These are phyloP conservation scores for Chamaecyparis obtusa DNA, from an alignment of 75 land plant species.

Conservation along the genomic window DNA sequence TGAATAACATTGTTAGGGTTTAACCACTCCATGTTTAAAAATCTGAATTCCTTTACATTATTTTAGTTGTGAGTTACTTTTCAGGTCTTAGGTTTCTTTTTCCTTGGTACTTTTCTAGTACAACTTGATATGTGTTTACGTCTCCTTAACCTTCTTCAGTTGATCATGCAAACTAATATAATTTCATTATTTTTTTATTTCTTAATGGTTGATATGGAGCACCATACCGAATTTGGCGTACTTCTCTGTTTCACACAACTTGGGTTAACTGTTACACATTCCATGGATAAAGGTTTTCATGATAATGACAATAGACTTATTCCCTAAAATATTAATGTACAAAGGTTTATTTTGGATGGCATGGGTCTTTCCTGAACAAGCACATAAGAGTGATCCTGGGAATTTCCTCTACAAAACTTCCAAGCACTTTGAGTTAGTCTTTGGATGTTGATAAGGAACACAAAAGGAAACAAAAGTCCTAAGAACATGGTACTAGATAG, in stretches of 20 bases:
- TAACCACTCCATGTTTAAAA: background rate
- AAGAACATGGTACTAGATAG: background rate
- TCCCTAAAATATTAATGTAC: background rate
- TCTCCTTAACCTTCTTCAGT: background rate
- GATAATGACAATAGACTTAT: background rate
- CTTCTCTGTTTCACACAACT: background rate
- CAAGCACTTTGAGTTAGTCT: conserved; percentile 1
- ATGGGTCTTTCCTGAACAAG: background rate
- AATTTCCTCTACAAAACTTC: background rate
- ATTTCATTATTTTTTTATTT: background rate
- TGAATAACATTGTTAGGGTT: background rate
- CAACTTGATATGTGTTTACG: background rate
- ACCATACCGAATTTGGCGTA: background rate
- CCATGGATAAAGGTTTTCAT: background rate
- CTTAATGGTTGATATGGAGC: background rate
- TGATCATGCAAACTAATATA: background rate
- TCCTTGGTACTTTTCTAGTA: background rate
- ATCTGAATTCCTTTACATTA: background rate
- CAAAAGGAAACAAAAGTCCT: background rate
- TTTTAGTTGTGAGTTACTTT: background rate
- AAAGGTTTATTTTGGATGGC: background rate
- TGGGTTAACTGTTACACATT: background rate
- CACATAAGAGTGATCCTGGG: background rate
- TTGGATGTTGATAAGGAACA: background rate
- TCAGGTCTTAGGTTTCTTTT: background rate